phyloP scores from a whole-genome alignment of 2,329 filamentous ascomycete species.

The Didymella exigua region DNA sequence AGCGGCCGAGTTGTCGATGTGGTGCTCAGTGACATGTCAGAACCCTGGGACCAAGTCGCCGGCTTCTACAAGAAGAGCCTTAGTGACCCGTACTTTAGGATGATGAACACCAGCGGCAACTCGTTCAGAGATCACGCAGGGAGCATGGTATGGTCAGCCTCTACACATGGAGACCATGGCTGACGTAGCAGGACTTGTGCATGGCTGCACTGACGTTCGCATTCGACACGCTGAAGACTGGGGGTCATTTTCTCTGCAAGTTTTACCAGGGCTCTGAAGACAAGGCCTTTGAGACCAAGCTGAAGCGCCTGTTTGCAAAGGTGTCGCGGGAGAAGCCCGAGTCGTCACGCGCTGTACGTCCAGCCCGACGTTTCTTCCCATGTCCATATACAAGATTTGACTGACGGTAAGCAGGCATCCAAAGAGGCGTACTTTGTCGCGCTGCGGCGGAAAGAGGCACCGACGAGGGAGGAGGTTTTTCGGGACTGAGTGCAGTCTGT shows the following conservation, averaged over 20 bases:
- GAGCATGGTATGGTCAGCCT: conserved; percentile 75
- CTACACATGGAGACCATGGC: not conserved
- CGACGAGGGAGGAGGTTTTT: conserved; percentile 55
- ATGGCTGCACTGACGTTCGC: conserved; percentile 82
- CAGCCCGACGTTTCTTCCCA: not conserved
- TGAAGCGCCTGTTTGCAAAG: conserved; percentile 77
- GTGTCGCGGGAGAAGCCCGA: conserved; percentile 91
- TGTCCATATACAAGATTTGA: not conserved
- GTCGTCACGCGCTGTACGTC: conserved; percentile 76
- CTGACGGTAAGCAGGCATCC: conserved; percentile 65
- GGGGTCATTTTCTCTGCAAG: conserved; percentile 95
- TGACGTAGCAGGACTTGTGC: conserved; percentile 77
- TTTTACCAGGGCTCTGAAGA: conserved; percentile 94
- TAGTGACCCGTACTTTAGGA: conserved; percentile 95
- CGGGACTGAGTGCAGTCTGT: not conserved
- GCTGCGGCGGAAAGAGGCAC: conserved; percentile 67
- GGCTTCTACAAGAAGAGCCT: conserved; percentile 85
- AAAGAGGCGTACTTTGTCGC: conserved; percentile 88
- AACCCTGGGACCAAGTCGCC: conserved; percentile 83
- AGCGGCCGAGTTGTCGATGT: conserved; percentile 76
- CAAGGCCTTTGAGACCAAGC: conserved; percentile 72
- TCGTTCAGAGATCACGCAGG: conserved; percentile 85
- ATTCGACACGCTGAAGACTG: conserved; percentile 78
- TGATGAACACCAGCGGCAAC: conserved; percentile 98
- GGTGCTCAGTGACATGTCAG: conserved; percentile 98